Percentiles rank a stretch among this genome's conserved stretches.
These are phyloP conservation scores for Solanum hybrid DNA, from an alignment of 305 asterid species.

Conservation along the genomic window DNA sequence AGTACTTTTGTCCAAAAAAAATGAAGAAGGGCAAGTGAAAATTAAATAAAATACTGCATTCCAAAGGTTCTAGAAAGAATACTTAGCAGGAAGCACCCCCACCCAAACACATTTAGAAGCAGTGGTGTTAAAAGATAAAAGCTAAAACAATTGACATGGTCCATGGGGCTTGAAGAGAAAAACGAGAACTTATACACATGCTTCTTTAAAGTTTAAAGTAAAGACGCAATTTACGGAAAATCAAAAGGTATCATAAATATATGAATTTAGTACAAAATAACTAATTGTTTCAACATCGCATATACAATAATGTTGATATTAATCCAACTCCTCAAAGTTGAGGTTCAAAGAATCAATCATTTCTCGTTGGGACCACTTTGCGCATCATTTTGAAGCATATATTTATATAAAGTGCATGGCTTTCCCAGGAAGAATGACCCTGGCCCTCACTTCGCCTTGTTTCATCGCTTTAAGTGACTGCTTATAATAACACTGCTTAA, in stretches of 20 bases:
- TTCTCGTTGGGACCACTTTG: background rate
- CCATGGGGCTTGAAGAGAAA: background rate
- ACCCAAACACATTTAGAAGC: background rate
- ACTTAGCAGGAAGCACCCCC: background rate
- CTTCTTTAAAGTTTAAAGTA: background rate
- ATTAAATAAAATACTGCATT: background rate
- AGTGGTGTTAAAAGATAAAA: background rate
- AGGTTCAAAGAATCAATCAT: background rate
- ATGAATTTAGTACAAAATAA: background rate
- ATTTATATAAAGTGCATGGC: background rate
- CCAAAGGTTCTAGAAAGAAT: background rate
- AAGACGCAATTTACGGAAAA: background rate
- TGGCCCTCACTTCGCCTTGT: background rate
- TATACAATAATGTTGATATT: background rate
- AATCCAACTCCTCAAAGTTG: slow-evolving; percentile 3
- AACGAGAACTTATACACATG: background rate
- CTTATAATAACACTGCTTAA: background rate
- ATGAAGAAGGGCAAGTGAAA: background rate
- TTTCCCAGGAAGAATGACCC: background rate
- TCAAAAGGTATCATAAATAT: background rate
- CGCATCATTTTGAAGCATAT: background rate
- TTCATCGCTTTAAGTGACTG: background rate
- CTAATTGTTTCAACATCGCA: background rate
- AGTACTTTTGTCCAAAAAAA: background rate
- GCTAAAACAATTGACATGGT: background rate